Evolutionary conservation across 2,329 filamentous ascomycete genomes (phyloP), one percentile per base, ranked within the genome.

Genomic region (Colletotrichum sp.): DNA sequence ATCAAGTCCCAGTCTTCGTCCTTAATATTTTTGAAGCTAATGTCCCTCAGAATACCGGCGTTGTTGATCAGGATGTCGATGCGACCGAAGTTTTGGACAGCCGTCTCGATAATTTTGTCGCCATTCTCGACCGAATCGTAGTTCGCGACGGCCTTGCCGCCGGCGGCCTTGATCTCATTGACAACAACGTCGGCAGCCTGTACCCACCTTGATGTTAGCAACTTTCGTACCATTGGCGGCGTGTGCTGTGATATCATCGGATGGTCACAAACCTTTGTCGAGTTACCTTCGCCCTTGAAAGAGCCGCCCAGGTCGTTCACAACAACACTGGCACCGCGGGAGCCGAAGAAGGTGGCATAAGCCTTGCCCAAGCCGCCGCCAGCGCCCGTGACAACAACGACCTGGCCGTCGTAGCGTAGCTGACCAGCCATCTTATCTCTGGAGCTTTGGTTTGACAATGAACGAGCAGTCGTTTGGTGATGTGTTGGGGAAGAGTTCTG

Each of bases 11-110:
- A 99, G 84, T 99, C 97, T 82, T 93, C 86, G 84, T 99, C 97
- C 84, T 93, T 97, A 91, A 98, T 97, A 87, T 98, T 98, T 91
- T 98, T 98, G 89, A 99, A 98, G 90, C 94, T 96, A 82, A 98
- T 85, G 86, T 98, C 96, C 75, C 96, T 93, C 74, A 98, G 90
- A 82, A 98, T 98, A 81, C 97, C 96, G 75, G 97, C 97, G 83
- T 98, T 99, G 90, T 99, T 99, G 86, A 99, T 93, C 80, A 99
- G 92, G 77, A 99, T 88, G 84, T 99, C 96, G 85, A 99, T 91
- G 80, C 96, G 94, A 78, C 96, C 94, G 82, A 93, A 97, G 70
- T 87, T 88, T 84, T 94, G 87, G 82, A 97, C 94, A 79, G 94
- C 94, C 29, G 94, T 96, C 78, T 96, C 93, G 86, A 99, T 97